Evolutionary conservation across 164 flowering plant species (phyloP), one percentile per base, ranked within the genome.

Genomic region (Stephania yunnanensis): DNA sequence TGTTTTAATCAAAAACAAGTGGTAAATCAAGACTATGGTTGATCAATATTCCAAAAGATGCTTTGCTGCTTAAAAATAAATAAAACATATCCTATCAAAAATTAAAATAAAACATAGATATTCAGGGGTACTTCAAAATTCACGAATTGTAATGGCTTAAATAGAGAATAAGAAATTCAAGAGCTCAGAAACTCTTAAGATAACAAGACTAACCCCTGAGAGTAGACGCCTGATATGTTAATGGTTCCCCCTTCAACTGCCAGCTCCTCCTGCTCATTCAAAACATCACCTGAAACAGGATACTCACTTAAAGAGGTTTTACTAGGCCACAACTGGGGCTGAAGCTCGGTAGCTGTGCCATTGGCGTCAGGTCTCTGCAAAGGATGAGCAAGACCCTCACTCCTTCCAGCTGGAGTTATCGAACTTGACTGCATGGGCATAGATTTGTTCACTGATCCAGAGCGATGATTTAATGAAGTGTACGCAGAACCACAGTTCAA

Each of bases 211-310:
- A 77, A 95, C 99, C 89, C 95, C 77, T 90, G 89, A 67, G 98
- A 93, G 82, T 93, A 94, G 31, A 78, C 85, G 74, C 90, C 90
- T 29, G 98, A 88, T 42, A 95, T 79, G 81, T 81, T 91, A 65
- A 93, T 93, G 9, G 93, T 92, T 42, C 99, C 99, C 45, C 93
- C 97, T 88, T 95, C 98, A 78, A 95, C 76, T 6, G 81, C 66
- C 75, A 90, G 76, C 25, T 90, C 95, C 74, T 91, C 95, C 58
- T 73, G 90, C 36, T 85, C 87, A 70, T 76, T 84, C 69, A 79
- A 69, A 7, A 71, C 45, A 79, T 91, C 88, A 73, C 73, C 73
- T 19, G 74, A 76, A 17, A 70, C 17, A 19, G 85, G 87, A 74
- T 80, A 79, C 11, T 87, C 93, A n/a, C 79, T 75, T 52, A 87